Evolutionary conservation across 129 eudicot species (phyloP), one percentile per base, ranked within the genome.

Genomic region (Saposhnikovia divaricata): DNA sequence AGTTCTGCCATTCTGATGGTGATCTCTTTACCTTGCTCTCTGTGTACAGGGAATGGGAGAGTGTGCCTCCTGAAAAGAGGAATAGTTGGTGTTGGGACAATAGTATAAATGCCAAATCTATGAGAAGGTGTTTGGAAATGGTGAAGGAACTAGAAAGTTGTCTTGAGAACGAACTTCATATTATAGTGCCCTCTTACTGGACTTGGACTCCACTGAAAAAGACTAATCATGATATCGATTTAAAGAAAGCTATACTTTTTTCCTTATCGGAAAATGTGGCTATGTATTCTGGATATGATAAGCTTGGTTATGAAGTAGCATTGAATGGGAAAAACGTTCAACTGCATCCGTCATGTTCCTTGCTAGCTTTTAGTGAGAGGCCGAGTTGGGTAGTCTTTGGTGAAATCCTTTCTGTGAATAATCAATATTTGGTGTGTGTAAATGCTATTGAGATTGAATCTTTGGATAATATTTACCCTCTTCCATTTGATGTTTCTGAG

Each of bases 31-130:
- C 97, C 59, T 84, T 92, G 83, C 88, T 95, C 18, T 84, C 97
- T 23, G 98, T 95, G 80, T 92, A 89, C 84, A 87, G 82, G 68
- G 86, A 81, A 72, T 92, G 98, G 98, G 97, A 95, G 79, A 57
- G 77, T n/a, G 77, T 86, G 47, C 88, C 93, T 4, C 28, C 27
- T 4, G 90, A 85, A 39, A 86, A 73, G 70, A 87, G 80, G 68
- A 95, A 85, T 57, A 83, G 53, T 42, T 95, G 98, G 98, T 95
- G 98, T 84, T 95, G 98, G 98, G 94, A 89, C 25, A 92, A 92
- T 76, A 95, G 98, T 77, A 92, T 95, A 51, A 95, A 95, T 79
- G 97, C 97, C 5, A 95, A 92, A 85, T 85, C 98, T 50, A 86
- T 95, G 96, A 80, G 88, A 39, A 90, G 98, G 80, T 95, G 98